Base-by-base conservation (phyloP, 2,329 filamentous ascomycete species). In the Sordariomycetes sp. region DNA sequence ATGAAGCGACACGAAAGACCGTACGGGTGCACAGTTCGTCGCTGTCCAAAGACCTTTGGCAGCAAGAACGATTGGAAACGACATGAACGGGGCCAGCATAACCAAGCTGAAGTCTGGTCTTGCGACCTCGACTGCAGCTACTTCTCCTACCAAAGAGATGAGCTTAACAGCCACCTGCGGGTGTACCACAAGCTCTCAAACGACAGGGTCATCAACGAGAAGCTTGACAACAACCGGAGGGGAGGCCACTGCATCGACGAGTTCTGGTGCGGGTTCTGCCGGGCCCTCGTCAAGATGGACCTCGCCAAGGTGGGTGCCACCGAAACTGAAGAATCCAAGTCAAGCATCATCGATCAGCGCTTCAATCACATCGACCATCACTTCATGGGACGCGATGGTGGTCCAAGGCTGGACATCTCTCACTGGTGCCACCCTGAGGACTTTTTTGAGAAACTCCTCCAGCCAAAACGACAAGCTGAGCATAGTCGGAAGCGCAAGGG, bases 11-110 rank as follows among this genome's bases (percentile, higher is more conserved):
- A 95, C 53, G 69, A 74, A 7, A 79, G 77, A 43, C 88, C 86
- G 0, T 94, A 90, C 42, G 79, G 78, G 10, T 95, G 88, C 55
- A 94, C 86, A 0, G 83, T 79, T 42, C 57, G 65, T 8, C 57
- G 61, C 20, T 94, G 88, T 48, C 55, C 59, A 32, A 87, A 86
- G 49, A 65, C 53, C 0, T 94, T 94, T 45, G 88, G 88, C n/a
- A 88, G 83, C 55, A 94, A 94, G 51, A 88, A 86, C 39, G 88
- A 95, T 55, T 95, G 77, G 88, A 94, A 93, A 52, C 76, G 88
- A 2, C 88, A 95, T 48, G 90, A 95, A 49, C 82, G 77, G 43
- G 77, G 73, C 12, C 82, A 90, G 48, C 87, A 94, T 52, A 76
- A 73, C 40, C 74, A 82, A 38, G 55, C 72, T 6, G 80, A 87